These are phyloP conservation scores for Acrocalymma vagum DNA, from an alignment of 2,329 filamentous ascomycete genomes.

Conservation along the genomic window DNA sequence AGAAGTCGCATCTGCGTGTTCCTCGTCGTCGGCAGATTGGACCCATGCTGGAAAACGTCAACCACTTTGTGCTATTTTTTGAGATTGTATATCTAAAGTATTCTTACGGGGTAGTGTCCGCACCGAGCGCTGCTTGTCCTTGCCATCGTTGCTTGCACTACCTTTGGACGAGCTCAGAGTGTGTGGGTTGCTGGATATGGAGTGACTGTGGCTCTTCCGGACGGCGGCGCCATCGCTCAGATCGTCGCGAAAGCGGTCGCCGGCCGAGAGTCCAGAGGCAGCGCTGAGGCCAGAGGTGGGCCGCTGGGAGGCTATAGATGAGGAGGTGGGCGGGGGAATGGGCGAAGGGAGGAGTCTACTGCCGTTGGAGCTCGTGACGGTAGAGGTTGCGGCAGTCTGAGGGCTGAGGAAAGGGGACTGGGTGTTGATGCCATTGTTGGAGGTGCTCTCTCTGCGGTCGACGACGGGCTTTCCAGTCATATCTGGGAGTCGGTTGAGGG, in stretches of 20 bases:
- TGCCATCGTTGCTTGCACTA: conserved; percentile 38
- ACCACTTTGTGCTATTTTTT: neutral
- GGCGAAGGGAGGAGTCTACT: conserved; percentile 41
- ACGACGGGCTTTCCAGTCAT: conserved; percentile 41
- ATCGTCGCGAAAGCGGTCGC: conserved; percentile 27
- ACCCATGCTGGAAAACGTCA: conserved; percentile 42
- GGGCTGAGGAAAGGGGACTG: conserved; percentile 25
- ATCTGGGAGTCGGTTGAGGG: conserved; percentile 25
- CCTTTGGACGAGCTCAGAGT: conserved; percentile 46
- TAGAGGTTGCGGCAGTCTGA: conserved; percentile 21
- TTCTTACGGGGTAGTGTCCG: conserved; percentile 44
- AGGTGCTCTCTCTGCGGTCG: conserved; percentile 35
- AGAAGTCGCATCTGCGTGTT: conserved; percentile 37
- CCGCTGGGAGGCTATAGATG: conserved; percentile 36
- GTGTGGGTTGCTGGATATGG: conserved; percentile 44
- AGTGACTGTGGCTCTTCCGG: conserved; percentile 43
- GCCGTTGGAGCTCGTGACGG: conserved; percentile 15
- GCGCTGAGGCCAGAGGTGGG: conserved; percentile 41
- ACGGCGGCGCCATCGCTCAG: conserved; percentile 31
- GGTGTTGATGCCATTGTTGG: conserved; percentile 29
- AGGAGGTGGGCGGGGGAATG: conserved; percentile 39
- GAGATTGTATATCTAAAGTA: neutral
- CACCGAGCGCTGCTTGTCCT: conserved; percentile 42
- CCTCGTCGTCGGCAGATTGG: conserved; percentile 46
- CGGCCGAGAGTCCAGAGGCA: conserved; percentile 29